Evolutionary conservation across 2,329 filamentous ascomycete species (phyloP), one percentile per base, ranked within the genome.

Genomic region (Falciphora oryzae): DNA sequence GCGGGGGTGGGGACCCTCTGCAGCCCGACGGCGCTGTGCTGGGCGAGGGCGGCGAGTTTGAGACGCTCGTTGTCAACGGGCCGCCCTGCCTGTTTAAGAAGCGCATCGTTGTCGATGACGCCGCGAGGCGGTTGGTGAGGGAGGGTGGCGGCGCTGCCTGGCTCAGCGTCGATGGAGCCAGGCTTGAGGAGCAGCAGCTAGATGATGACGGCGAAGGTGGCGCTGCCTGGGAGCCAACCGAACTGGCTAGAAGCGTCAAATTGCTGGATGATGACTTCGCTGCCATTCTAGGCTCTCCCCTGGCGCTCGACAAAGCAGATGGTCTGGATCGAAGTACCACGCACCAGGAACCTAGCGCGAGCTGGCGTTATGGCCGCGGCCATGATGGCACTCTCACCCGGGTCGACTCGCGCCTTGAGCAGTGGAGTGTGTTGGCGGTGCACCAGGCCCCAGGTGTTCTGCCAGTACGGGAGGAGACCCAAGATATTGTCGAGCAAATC

Each of bases 11-110:
- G 91, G 11, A 59, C 2, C 2, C 32, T 35, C 59, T 62, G 27
- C 31, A 27, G n/a, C 57, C 57, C 11, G 64, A 44, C 28, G 66
- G 64, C 16, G 68, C 66, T 28, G 86, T 93, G 13, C 78, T 98
- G 25, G 95, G 95, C 1, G 95, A 98, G 75, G 95, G 95, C 7
- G 95, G 95, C 4, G 95, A 98, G 79, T 98, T 96, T 75, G 95
- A 98, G 82, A 98, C 93, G 35, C 79, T 98, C 63, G 92, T 95
- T 59, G 73, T 98, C 50, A 87, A 93, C 75, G 95, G 94, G 14
- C 94, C 94, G 11, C 71, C 72, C 0, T 78, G 79, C 62, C 74
- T 97, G 66, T 97, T 95, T 83, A 84, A 82, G 68, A 28, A 22
- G 1, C 84, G 81, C 63, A 89, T 98, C 67, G 78, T 81, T 57